phyloP scores from a whole-genome alignment of 352 stramenopile genomes.

The Hyaloperonospora arabidopsidis region DNA sequence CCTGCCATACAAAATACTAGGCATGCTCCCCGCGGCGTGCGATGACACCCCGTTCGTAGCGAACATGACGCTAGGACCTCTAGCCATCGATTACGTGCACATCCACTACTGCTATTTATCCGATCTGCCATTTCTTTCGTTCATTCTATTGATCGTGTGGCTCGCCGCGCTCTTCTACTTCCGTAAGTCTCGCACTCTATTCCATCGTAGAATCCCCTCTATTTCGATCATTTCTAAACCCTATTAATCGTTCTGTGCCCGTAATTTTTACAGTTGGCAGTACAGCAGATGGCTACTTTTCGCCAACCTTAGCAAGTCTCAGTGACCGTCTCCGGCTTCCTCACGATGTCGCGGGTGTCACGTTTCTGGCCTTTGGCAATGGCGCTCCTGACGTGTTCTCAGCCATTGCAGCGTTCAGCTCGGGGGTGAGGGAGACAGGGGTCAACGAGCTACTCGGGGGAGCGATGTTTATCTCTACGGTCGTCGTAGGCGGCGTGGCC shows the following conservation, averaged over 20 bases:
- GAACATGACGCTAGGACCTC: slow-evolving; percentile 62
- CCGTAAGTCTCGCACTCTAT: slow-evolving; percentile 28
- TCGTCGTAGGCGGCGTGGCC: slow-evolving; percentile 87
- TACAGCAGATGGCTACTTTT: slow-evolving; percentile 97
- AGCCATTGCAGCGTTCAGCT: slow-evolving; percentile 80
- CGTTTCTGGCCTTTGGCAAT: slow-evolving; percentile 96
- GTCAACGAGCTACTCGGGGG: slow-evolving; percentile 88
- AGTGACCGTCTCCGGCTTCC: slow-evolving; percentile 81
- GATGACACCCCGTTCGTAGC: slow-evolving; percentile 31
- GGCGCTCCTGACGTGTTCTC: slow-evolving; percentile 95
- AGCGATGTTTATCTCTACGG: slow-evolving; percentile 92
- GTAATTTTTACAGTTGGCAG: slow-evolving; percentile 72
- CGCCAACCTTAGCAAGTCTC: slow-evolving; percentile 92
- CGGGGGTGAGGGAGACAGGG: slow-evolving; percentile 57
- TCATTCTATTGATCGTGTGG: slow-evolving; percentile 50
- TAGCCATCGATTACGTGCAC: slow-evolving; percentile 74
- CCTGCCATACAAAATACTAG: too few relatives aligned
- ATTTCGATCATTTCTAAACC: slow-evolving; percentile 2
- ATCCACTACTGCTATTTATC: slow-evolving; percentile 66
- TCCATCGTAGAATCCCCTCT: background rate
- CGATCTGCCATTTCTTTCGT: slow-evolving; percentile 42
- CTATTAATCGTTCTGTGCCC: too few relatives aligned
- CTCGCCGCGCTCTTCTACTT: slow-evolving; percentile 78
- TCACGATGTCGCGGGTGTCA: slow-evolving; percentile 93
- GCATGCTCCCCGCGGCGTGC: slow-evolving; percentile 16